These are phyloP conservation scores for Exophiala lecanii-corni DNA, from an alignment of 2,329 filamentous ascomycete species.

Conservation along the genomic window DNA sequence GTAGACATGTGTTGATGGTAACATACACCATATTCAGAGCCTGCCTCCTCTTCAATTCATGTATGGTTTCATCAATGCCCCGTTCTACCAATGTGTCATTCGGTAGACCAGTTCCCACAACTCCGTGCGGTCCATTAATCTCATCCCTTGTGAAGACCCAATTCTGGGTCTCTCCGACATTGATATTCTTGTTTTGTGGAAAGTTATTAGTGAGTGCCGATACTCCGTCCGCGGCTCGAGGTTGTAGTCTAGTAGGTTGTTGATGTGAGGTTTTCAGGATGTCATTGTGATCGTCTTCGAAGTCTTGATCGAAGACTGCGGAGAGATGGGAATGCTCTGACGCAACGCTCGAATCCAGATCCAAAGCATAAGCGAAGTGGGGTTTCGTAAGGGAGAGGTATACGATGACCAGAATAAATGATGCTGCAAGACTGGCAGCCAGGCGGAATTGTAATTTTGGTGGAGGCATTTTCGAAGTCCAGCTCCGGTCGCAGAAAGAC, in stretches of 20 bases:
- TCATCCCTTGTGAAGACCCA: constrained; percentile 60
- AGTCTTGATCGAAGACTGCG: constrained; percentile 36
- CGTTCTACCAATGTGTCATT: constrained; percentile 26
- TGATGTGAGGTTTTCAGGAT: constrained; percentile 31
- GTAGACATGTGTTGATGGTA: constrained; percentile 79
- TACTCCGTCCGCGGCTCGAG: constrained; percentile 49
- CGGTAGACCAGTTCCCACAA: constrained; percentile 34
- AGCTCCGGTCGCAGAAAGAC: constrained; percentile 6
- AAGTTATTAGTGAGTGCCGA: constrained; percentile 61
- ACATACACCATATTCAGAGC: constrained; percentile 56
- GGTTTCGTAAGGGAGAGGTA: constrained; percentile 58
- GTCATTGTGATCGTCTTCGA: constrained; percentile 30
- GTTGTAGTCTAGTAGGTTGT: constrained; percentile 46
- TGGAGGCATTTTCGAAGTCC: constrained; percentile 33
- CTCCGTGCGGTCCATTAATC: constrained; percentile 44
- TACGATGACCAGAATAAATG: constrained; percentile 55
- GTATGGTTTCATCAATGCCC: constrained; percentile 17
- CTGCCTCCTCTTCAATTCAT: constrained; percentile 22
- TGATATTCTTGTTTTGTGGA: constrained; percentile 55
- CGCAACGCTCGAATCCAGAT: constrained; percentile 43
- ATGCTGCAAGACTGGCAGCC: constrained; percentile 60
- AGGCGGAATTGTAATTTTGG: constrained; percentile 65
- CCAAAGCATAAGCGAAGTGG: constrained; percentile 59
- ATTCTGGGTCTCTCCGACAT: constrained; percentile 57
- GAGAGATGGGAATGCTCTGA: constrained; percentile 45